Evolutionary conservation across 345 rosid genomes (phyloP).

Genomic region (Brassica juncea): DNA sequence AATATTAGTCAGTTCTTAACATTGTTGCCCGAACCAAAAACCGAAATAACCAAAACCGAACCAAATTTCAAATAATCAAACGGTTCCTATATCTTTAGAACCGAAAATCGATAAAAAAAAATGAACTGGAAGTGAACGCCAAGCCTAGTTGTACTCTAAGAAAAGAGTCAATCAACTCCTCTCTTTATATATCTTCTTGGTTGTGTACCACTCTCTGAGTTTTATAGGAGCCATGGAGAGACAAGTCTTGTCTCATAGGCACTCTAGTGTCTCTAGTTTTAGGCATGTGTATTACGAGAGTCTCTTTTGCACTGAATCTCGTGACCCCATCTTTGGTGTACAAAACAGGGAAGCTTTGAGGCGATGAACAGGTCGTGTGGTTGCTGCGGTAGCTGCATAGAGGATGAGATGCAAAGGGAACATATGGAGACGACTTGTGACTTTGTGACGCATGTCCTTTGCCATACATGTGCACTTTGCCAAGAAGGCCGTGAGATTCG

Average conservation of each 20-base stretch:
- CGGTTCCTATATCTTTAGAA: no score
- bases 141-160: no score
- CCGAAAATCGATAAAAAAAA: no score
- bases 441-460: slow-evolving; percentile 70
- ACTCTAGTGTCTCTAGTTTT: not conserved
- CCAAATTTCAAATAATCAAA: no score
- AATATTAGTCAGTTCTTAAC: no score
- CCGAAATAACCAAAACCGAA: no score
- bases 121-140: no score
- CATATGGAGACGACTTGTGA: slow-evolving; percentile 76
- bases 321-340: not conserved
- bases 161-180: no score
- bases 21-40: no score
- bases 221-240: not conserved
- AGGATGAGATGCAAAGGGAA: slow-evolving; percentile 72
- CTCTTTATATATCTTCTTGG: no score
- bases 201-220: not conserved
- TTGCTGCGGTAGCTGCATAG: slow-evolving; percentile 74
- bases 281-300: not conserved
- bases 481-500: slow-evolving; percentile 99
- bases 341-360: slow-evolving; percentile 76
- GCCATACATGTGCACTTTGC: slow-evolving; percentile 88
- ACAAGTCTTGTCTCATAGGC: not conserved
- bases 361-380: slow-evolving; percentile 81
- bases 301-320: not conserved